Conservation (phyloP, 495 filamentous ascomycete genomes). For the Astrothelium subdiscretum region DNA sequence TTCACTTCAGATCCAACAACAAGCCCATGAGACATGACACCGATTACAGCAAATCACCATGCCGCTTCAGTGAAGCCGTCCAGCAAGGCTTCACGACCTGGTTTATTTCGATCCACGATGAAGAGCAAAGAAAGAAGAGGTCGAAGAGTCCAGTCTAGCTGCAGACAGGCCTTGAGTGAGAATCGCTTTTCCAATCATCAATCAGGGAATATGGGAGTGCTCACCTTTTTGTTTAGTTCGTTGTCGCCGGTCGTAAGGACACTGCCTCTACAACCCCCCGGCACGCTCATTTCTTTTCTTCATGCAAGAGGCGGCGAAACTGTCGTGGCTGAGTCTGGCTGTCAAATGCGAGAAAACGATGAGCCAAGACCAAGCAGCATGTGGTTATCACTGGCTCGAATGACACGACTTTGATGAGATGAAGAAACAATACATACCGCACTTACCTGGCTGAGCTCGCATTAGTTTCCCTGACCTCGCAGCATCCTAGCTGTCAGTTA, state of each 20-base stretch:
- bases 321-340: neutral
- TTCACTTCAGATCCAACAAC: too few relatives aligned
- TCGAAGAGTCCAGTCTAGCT: neutral
- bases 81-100: too few relatives aligned
- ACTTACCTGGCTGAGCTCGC: neutral
- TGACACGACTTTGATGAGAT: neutral
- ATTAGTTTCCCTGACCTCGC: constrained; percentile 1
- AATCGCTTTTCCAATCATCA: neutral
- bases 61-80: too few relatives aligned
- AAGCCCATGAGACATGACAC: too few relatives aligned
- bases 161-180: neutral
- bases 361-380: neutral
- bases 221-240: neutral
- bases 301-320: neutral
- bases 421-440: neutral
- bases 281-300: neutral
- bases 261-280: neutral
- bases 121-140: neutral
- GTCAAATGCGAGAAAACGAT: neutral
- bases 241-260: neutral
- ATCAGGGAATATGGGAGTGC: neutral
- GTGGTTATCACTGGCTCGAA: neutral
- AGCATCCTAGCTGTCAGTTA: neutral
- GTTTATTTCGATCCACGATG: too few relatives aligned
- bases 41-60: too few relatives aligned